phyloP scores from a whole-genome alignment of 768 basidiomycete genomes.

The Leccinellum albellum region DNA sequence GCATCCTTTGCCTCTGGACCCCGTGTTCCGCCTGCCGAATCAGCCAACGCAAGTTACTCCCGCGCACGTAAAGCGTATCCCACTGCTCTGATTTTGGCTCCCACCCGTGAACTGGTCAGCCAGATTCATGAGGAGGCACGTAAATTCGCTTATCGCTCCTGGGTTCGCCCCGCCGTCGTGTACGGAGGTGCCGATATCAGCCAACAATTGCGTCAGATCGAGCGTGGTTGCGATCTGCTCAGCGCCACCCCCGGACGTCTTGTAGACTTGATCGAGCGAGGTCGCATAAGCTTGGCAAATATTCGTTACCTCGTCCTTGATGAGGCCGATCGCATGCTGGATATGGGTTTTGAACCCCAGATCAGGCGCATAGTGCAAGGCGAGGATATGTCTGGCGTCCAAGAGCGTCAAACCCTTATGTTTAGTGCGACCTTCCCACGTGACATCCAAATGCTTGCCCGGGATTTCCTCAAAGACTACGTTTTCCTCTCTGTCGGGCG shows the following conservation, averaged over 20 bases:
- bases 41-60: slow-evolving; percentile 47
- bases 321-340: slow-evolving; percentile 99
- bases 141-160: slow-evolving; percentile 98
- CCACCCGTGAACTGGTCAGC: slow-evolving; percentile 96
- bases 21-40: slow-evolving; percentile 56
- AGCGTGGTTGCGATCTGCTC: slow-evolving; percentile 95
- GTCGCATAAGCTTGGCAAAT: slow-evolving; percentile 92
- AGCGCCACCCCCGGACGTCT: slow-evolving; percentile 97
- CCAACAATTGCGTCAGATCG: slow-evolving; percentile 87
- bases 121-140: slow-evolving; percentile 99
- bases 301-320: slow-evolving; percentile 98
- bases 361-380: slow-evolving; percentile 97
- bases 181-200: slow-evolving; percentile 99
- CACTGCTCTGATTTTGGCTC: slow-evolving; percentile 95
- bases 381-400: slow-evolving; percentile 95
- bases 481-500: slow-evolving; percentile 98
- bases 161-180: slow-evolving; percentile 98
- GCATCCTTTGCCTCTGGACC: slow-evolving; percentile 87
- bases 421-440: slow-evolving; percentile 99
- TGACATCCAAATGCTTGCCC: slow-evolving; percentile 95
- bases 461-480: slow-evolving; percentile 97
- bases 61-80: slow-evolving; percentile 89
- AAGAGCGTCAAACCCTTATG: slow-evolving; percentile 97
- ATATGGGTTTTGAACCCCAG: slow-evolving; percentile 99
- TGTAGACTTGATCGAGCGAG: slow-evolving; percentile 97